Percentiles rank a stretch among this genome's conserved stretches.
Evolutionary conservation across 2,329 filamentous ascomycete species (phyloP).

Genomic region (Cryphonectria naterciae): DNA sequence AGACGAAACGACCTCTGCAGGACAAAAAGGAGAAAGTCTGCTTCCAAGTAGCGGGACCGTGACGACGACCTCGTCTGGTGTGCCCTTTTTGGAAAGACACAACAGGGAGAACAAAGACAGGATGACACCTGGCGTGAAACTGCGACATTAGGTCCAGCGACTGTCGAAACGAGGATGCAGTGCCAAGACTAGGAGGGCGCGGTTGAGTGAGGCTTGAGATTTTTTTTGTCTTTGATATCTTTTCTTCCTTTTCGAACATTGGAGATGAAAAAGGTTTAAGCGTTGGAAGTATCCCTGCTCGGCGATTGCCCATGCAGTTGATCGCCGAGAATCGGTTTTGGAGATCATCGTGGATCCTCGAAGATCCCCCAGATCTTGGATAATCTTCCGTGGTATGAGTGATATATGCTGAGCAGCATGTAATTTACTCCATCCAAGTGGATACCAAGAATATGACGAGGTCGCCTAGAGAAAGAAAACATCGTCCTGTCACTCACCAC

Average conservation of each 20-base stretch:
- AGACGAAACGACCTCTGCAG: constrained; percentile 23
- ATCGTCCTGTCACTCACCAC: not conserved
- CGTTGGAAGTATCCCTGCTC: not conserved
- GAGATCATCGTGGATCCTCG: constrained; percentile 13
- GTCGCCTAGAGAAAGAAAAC: not conserved
- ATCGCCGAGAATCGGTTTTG: constrained; percentile 15
- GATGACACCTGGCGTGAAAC: constrained; percentile 26
- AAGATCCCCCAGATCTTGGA: constrained; percentile 13
- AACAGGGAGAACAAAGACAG: constrained; percentile 1
- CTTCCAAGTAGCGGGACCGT: not conserved
- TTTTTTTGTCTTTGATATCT: not conserved
- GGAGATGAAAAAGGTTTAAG: not conserved
- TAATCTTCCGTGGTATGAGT: not conserved
- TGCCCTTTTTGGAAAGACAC: not conserved
- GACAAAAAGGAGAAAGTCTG: not conserved
- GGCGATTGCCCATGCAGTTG: constrained; percentile 4
- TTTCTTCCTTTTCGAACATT: too few relatives aligned
- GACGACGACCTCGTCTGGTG: not conserved
- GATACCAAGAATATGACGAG: not conserved
- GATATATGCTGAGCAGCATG: not conserved
- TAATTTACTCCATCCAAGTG: not conserved
- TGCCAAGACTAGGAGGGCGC: not conserved
- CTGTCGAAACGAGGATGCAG: constrained; percentile 17
- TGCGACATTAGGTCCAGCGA: constrained; percentile 9
- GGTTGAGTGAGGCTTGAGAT: not conserved